phyloP scores from a whole-genome alignment of 768 basidiomycete species.

The Suillus discolor region DNA sequence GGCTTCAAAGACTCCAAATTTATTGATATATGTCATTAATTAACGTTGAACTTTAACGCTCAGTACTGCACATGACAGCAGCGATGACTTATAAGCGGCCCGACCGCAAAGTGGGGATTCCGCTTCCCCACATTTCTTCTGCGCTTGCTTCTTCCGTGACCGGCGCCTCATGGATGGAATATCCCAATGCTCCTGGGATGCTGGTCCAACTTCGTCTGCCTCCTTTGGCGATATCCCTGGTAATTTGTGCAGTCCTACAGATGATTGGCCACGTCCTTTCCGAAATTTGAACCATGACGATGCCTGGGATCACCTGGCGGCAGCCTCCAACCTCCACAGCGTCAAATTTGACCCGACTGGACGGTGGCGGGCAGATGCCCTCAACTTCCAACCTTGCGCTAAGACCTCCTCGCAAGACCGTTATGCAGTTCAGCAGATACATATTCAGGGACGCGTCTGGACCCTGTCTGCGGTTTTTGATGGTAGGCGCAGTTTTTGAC shows the following conservation, averaged over 20 bases:
- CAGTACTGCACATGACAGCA: constrained; percentile 28
- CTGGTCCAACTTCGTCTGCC: constrained; percentile 39
- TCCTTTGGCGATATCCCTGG: constrained; percentile 66
- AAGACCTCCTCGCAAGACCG: constrained; percentile 62
- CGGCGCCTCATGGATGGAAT: constrained; percentile 18
- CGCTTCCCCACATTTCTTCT: constrained; percentile 13
- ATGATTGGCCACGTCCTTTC: constrained; percentile 67
- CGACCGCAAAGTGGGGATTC: constrained; percentile 5
- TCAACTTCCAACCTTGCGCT: constrained; percentile 70
- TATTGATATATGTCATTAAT: constrained; percentile 15
- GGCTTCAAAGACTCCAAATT: constrained; percentile 21
- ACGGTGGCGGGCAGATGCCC: constrained; percentile 52
- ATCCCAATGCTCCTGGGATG: constrained; percentile 19
- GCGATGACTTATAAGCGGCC: constrained; percentile 32
- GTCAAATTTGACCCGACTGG: constrained; percentile 37
- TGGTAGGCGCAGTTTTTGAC: constrained; percentile 41
- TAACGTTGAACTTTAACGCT: constrained; percentile 24
- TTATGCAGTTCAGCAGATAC: constrained; percentile 58
- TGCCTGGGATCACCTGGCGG: constrained; percentile 53
- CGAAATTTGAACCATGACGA: constrained; percentile 51
- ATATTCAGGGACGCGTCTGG: constrained; percentile 60
- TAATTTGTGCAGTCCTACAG: constrained; percentile 61
- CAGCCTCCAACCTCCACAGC: constrained; percentile 54
- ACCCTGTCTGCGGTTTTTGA: constrained; percentile 73
- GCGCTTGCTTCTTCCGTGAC: constrained; percentile 3